Evolutionary conservation across 2,329 filamentous ascomycete species (phyloP), one percentile per base, ranked within the genome.

Genomic region (Diaporthe helianthi): DNA sequence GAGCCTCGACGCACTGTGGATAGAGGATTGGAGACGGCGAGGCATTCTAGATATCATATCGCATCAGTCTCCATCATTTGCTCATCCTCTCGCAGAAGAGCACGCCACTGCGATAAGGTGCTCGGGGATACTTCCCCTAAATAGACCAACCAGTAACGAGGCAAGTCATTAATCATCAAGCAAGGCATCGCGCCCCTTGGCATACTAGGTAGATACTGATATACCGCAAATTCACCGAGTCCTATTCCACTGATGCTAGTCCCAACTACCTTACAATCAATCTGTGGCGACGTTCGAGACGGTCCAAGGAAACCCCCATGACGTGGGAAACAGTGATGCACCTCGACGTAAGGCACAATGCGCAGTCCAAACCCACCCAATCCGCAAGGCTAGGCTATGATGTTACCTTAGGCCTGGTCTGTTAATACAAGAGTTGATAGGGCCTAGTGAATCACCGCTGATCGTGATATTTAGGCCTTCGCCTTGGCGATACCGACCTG

Each of bases 401-500:
- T 38, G 29, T 54, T 38, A 24, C 24, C 3, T n/a, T n/a, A 33
- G 53, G n/a, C 38, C 54, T 65, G 38, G 31, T 44, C 29, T 70
- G 58, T 65, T 70, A 58, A 68, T 68, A 69, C 69, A 69, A 38
- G 41, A 29, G 33, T 24, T 49, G 4, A 31, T 31, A 63, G 29
- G 49, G 49, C 13, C 4, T 29, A 36, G 19, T 10, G 13, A 29
- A 36, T 44, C 44, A 26, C 33, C 33, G 19, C 19, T 44, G 41
- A 13, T 22, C 41, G 15, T 33, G 22, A 10, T 38, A 31, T 55
- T 70, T 75, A 79, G 72, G 80, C 79, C 84, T 94, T 96, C 74
- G 95, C 87, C 83, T 92, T 91, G 77, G 95, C 96, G 76, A 99
- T 89, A 78, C 93, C 94, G 73, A 99, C 94, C 68, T 92, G 90